These are phyloP conservation scores for Salinomyces thailandicus DNA, from an alignment of 2,329 filamentous ascomycete genomes.

Conservation along the genomic window DNA sequence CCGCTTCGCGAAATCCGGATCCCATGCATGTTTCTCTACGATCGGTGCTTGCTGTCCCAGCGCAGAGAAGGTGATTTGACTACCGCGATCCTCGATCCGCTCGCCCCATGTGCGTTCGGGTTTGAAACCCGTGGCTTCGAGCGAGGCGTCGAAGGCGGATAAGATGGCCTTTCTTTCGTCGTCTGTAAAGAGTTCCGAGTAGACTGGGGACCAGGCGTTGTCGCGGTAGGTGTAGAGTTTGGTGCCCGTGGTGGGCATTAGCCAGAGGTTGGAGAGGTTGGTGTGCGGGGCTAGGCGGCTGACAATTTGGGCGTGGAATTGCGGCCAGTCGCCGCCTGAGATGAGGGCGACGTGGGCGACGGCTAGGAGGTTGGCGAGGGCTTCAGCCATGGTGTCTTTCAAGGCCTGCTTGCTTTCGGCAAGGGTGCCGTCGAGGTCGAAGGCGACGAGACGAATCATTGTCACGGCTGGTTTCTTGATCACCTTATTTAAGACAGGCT, in stretches of 20 bases:
- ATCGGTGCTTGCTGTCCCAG: no score
- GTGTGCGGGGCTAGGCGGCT: slow-evolving; percentile 28
- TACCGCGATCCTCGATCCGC: no score
- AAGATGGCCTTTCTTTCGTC: slow-evolving; percentile 4
- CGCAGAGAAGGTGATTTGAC: no score
- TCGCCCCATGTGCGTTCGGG: no score
- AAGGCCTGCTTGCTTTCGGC: slow-evolving; percentile 29
- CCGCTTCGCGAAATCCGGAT: no score
- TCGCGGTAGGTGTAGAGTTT: slow-evolving; percentile 30
- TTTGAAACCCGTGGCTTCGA: no score
- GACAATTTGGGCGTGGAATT: slow-evolving; percentile 33
- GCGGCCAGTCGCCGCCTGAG: slow-evolving; percentile 34
- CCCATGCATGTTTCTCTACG: no score
- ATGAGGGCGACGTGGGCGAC: slow-evolving; percentile 33
- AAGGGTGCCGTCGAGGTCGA: slow-evolving; percentile 31
- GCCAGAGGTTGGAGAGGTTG: slow-evolving; percentile 31
- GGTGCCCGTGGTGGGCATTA: slow-evolving; percentile 35
- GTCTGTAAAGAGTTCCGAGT: slow-evolving; percentile 31
- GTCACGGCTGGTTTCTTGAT: no score
- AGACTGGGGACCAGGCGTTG: slow-evolving; percentile 25
- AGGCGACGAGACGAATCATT: slow-evolving; percentile 29
- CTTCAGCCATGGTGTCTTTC: slow-evolving; percentile 25
- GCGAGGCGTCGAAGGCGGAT: slow-evolving; percentile 27
- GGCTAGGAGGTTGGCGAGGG: slow-evolving; percentile 27
- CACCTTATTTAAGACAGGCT: no score